phyloP scores from a whole-genome alignment of 2,329 filamentous ascomycete species.

The Trichoderma sp. region DNA sequence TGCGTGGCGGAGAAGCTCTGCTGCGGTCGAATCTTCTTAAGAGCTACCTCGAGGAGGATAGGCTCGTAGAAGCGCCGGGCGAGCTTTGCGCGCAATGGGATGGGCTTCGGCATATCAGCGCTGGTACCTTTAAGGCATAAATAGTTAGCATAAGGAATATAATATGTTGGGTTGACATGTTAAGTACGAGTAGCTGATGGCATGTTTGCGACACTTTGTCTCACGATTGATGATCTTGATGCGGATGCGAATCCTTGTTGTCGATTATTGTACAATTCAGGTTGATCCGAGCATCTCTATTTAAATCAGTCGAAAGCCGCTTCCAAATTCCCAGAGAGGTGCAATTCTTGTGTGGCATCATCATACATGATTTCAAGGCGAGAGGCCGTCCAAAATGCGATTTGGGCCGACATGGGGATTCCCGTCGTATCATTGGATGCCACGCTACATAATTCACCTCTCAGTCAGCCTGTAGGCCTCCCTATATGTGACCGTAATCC shows the following conservation, averaged over 20 bases:
- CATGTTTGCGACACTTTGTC: not conserved
- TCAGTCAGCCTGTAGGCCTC: not conserved
- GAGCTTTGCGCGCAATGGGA: conserved; percentile 23
- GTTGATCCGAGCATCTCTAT: not conserved
- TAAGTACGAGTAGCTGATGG: not conserved
- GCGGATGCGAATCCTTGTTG: too few species aligned
- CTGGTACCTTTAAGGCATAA: not conserved
- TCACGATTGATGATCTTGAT: not conserved
- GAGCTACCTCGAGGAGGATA: conserved; percentile 28
- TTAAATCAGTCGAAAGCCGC: not conserved
- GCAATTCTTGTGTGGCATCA: not conserved
- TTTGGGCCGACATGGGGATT: not conserved
- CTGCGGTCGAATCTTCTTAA: conserved; percentile 23
- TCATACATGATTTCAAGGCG: not conserved
- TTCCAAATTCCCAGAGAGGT: not conserved
- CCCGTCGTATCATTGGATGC: not conserved
- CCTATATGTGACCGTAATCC: not conserved
- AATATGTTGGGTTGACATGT: not conserved
- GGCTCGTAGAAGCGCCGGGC: conserved; percentile 33
- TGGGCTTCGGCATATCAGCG: not conserved
- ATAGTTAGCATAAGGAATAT: not conserved
- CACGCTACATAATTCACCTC: not conserved
- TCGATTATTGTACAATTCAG: not conserved
- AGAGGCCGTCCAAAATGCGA: not conserved
- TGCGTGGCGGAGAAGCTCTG: not conserved